Evolutionary conservation across 2,329 filamentous ascomycete genomes (phyloP).

Genomic region (Talaromyces albobiverticillius): DNA sequence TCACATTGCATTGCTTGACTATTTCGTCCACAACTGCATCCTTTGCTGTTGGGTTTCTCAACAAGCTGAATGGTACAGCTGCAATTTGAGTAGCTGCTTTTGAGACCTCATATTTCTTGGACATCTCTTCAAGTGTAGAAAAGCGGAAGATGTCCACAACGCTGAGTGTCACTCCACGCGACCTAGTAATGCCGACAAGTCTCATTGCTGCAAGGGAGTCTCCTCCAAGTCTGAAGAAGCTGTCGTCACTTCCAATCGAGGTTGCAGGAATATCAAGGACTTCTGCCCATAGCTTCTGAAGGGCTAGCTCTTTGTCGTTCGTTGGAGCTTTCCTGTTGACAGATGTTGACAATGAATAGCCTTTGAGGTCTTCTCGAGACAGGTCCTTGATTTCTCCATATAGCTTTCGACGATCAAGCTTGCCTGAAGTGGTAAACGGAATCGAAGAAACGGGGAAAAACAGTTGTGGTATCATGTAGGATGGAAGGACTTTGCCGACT

Average conservation of each 20-base stretch:
- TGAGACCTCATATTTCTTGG: constrained; percentile 25
- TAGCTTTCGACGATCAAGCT: constrained; percentile 14
- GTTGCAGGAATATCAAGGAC: constrained; percentile 20
- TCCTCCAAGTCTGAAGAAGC: constrained; percentile 30
- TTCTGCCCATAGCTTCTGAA: constrained; percentile 22
- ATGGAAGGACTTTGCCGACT: constrained; percentile 19
- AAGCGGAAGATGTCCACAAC: constrained; percentile 32
- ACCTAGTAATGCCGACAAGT: constrained; percentile 15
- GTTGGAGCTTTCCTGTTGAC: constrained; percentile 19
- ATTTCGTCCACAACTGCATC: constrained; percentile 27
- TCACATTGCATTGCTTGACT: constrained; percentile 29
- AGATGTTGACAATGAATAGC: constrained; percentile 26
- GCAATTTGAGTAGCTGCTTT: neutral
- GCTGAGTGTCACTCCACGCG: constrained; percentile 4
- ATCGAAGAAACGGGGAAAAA: constrained; percentile 12
- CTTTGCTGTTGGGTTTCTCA: constrained; percentile 20
- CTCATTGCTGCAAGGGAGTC: constrained; percentile 24
- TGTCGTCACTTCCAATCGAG: constrained; percentile 22
- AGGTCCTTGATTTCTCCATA: constrained; percentile 32
- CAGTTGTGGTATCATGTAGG: constrained; percentile 15
- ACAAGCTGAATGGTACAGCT: constrained; percentile 27
- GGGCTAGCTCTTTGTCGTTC: constrained; percentile 22
- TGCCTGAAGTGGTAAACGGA: constrained; percentile 14
- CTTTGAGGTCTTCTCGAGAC: constrained; percentile 29
- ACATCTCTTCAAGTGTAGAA: constrained; percentile 45